Evolutionary conservation across 2,329 filamentous ascomycete genomes (phyloP), one percentile per base, ranked within the genome.

Genomic region (Exserohilum turcica): DNA sequence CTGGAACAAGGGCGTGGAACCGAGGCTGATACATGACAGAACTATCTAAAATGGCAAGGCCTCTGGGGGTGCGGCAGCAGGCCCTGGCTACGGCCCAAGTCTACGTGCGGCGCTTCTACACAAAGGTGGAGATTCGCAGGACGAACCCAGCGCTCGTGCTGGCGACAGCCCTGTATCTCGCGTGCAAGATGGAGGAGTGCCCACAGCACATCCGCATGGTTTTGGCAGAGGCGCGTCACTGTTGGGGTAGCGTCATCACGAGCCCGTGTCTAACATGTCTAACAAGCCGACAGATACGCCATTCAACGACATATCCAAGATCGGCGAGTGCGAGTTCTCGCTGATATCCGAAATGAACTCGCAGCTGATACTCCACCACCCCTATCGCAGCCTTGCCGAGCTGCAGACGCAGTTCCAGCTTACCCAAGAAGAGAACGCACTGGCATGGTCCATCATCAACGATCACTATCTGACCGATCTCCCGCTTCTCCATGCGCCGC

Each of bases 151-250:
- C 96, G 71, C 86, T 97, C 31, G 86, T 97, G 53, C 84, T 96
- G 60, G 88, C 92, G n/a, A 97, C 94, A 1, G 90, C 93, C 5
- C 83, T 97, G 56, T 99, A 99, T 74, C 81, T 99, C 31, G 92
- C 94, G 16, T 96, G 92, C 79, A 99, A 99, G 77, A 96, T 96
- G 86, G 94, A 99, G 74, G 94, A 99, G 75, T 92, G 88, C 44
- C 94, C 94, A 2, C 93, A 97, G 74, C 94, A 99, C 74, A 97
- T 99, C 67, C 86, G 94, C 27, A 84, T 96, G 59, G 88, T 99
- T 53, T 87, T 94, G 9, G 88, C 86, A 40, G 94, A 99, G 74
- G 91, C 92, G 3, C 86, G 91, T 29, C 85, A 88, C 52, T 82
- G 95, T 47, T 74, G 71, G 71, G 72, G 71, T 73, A 63, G 12